These are phyloP conservation scores for Suillus occidentalis DNA, from an alignment of 768 basidiomycete species.

Conservation along the genomic window DNA sequence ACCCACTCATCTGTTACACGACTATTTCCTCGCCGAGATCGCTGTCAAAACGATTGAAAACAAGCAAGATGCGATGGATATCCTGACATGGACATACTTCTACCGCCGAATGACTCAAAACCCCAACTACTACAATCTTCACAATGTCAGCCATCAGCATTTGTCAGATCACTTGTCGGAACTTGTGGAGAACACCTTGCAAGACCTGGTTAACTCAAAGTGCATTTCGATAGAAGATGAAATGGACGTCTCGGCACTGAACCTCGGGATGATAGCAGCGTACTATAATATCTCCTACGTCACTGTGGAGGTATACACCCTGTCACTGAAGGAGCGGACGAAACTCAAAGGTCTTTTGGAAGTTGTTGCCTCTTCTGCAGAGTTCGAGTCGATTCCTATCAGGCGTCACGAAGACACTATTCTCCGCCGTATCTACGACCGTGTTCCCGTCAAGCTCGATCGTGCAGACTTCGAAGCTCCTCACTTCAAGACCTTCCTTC, in stretches of 20 bases:
- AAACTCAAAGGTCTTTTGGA: slow-evolving; percentile 96
- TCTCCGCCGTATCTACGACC: slow-evolving; percentile 89
- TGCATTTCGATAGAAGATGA: slow-evolving; percentile 95
- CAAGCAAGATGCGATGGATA: slow-evolving; percentile 98
- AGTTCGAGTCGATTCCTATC: slow-evolving; percentile 94
- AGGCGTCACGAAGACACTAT: slow-evolving; percentile 88
- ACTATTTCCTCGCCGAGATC: slow-evolving; percentile 98
- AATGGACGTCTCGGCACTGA: slow-evolving; percentile 89
- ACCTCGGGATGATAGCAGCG: slow-evolving; percentile 98
- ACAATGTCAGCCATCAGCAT: slow-evolving; percentile 94
- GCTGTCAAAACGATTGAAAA: slow-evolving; percentile 99
- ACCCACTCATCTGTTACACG: slow-evolving; percentile 86
- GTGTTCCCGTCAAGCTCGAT: slow-evolving; percentile 93
- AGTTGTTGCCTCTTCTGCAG: slow-evolving; percentile 94
- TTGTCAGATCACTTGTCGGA: slow-evolving; percentile 96
- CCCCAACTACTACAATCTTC: slow-evolving; percentile 91
- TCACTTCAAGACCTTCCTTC: slow-evolving; percentile 97
- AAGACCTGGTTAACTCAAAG: slow-evolving; percentile 90
- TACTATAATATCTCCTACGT: slow-evolving; percentile 96
- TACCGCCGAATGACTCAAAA: slow-evolving; percentile 98
- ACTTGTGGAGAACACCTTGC: slow-evolving; percentile 90
- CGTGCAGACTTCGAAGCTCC: slow-evolving; percentile 86
- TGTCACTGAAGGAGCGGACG: slow-evolving; percentile 93
- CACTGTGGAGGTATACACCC: slow-evolving; percentile 94
- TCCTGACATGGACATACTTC: slow-evolving; percentile 98